Percentiles rank a stretch among this genome's conserved stretches.
phyloP scores from a whole-genome alignment of 139 green algal genomes.

The Tetradesmus obliquus region DNA sequence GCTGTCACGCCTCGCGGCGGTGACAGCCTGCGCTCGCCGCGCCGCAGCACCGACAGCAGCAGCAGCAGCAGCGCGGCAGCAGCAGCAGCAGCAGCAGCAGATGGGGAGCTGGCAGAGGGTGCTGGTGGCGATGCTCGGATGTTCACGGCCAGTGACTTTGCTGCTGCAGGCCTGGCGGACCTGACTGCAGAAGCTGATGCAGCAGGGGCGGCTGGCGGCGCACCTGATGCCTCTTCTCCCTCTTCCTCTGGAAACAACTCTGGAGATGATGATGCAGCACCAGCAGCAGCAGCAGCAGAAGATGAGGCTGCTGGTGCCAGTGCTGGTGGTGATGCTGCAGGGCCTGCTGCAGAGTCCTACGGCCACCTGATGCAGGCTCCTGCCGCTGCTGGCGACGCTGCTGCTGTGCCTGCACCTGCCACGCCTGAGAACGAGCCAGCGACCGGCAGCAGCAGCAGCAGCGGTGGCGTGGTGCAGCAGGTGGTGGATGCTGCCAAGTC shows the following conservation, averaged over 20 bases:
- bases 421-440: neutral
- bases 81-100: neutral
- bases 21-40: neutral
- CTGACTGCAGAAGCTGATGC: constrained; percentile 26
- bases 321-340: neutral
- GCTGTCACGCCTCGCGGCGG: neutral
- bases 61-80: neutral
- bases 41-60: neutral
- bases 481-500: neutral
- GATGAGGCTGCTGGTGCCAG: constrained; percentile 9
- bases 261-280: neutral
- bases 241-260: neutral
- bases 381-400: neutral
- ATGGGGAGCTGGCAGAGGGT: neutral
- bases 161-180: constrained; percentile 23
- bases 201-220: neutral
- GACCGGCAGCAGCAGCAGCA: neutral
- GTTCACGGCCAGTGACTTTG: constrained; percentile 16
- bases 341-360: constrained; percentile 5
- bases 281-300: neutral
- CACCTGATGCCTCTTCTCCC: neutral
- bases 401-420: neutral
- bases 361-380: constrained; percentile 8
- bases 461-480: neutral
- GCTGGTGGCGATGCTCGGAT: neutral